Conservation (phyloP, 257 asterid genomes). For the Sherardia arvensis region DNA sequence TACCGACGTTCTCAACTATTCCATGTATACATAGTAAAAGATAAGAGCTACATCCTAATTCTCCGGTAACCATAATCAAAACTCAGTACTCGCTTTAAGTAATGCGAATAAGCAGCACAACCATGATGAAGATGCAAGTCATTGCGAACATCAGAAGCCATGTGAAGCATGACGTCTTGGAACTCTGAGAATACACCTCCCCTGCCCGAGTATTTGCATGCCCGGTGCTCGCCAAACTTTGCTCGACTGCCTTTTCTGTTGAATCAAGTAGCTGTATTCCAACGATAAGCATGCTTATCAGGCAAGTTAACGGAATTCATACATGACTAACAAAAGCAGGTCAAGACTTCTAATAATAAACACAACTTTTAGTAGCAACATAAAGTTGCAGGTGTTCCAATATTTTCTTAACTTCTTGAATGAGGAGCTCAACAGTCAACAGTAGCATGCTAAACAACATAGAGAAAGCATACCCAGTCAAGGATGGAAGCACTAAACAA, state of each 20-base stretch:
- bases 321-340: background rate
- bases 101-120: conserved; percentile 75
- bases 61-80: background rate
- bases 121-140: conserved; percentile 70
- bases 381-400: background rate
- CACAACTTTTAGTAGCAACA: background rate
- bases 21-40: background rate
- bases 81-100: conserved; percentile 22
- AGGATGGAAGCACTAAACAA: background rate
- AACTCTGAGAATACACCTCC: conserved; percentile 60
- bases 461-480: background rate
- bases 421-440: background rate
- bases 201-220: conserved; percentile 60
- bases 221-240: conserved; percentile 84
- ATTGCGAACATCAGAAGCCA: conserved; percentile 68
- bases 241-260: conserved; percentile 83
- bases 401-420: background rate
- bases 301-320: background rate
- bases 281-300: background rate
- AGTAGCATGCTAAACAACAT: background rate
- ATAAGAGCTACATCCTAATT: background rate
- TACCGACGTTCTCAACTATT: no score
- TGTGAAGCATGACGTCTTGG: conserved; percentile 64
- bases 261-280: conserved; percentile 68
- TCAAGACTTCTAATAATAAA: background rate